Evolutionary conservation across 768 basidiomycete species (phyloP), one percentile per base, ranked within the genome.

Genomic region (Pholiota conissans): DNA sequence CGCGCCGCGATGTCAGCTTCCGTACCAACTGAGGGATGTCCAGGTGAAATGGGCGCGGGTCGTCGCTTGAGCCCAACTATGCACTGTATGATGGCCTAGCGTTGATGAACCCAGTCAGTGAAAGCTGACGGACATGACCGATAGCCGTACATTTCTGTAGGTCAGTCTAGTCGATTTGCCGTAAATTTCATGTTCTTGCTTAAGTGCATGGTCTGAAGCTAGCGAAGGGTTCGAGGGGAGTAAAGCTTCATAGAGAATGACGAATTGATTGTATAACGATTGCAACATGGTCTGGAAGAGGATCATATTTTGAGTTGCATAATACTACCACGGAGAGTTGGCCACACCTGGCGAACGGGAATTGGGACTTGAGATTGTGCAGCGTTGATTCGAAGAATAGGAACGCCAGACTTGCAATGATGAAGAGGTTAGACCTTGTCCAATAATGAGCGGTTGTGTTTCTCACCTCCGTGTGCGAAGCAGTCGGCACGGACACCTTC

Each of bases 151-250:
- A 74, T 90, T 89, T 49, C 92, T 89, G 71, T 96, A 96, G 0
- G 92, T 92, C 47, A 83, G 69, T 71, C 91, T 93, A 52, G 79
- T 87, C 0, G 89, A 84, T 59, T 84, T 85, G 24, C 76, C 77
- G 71, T 93, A 94, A 0, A 93, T 79, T 58, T 93, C 87, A 30
- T 84, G 82, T 66, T 96, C 94, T 65, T 96, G 93, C 49, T 75
- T 81, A 9, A 93, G 79, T 3, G 94, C 86, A 72, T 96, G 90
- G 52, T 92, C 86, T 0, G 86, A 74, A 0, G 92, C 89, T 18
- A 95, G 69, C 22, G 78, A 73, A 0, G 89, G 85, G 57, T 86
- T 77, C 13, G 71, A 57, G 2, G 82, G 71, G 2, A 82, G 71
- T 46, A 93, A 73, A 8, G 71, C 56, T 8, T 82, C 73, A 73